These are phyloP conservation scores for Stenogyne calaminthoides DNA, from an alignment of 305 asterid species.

Conservation along the genomic window DNA sequence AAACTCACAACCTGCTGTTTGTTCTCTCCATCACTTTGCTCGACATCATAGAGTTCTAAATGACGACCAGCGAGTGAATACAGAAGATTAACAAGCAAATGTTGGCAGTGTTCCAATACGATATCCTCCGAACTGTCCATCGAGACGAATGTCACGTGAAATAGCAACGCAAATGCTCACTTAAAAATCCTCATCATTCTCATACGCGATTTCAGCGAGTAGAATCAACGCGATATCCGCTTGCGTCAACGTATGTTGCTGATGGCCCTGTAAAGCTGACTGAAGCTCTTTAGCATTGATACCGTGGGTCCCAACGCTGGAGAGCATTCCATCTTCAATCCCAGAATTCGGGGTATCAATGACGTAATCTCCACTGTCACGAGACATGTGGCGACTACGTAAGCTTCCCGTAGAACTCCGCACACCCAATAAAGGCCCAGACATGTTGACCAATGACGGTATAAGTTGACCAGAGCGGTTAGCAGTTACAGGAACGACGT, in stretches of 20 bases:
- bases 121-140: slow-evolving; percentile 99
- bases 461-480: slow-evolving; percentile 98
- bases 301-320: slow-evolving; percentile 67
- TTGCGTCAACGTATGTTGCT: slow-evolving; percentile 90
- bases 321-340: slow-evolving; percentile 75
- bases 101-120: slow-evolving; percentile 99
- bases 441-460: slow-evolving; percentile 95
- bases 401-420: slow-evolving; percentile 97
- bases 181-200: slow-evolving; percentile 98
- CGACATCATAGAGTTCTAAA: slow-evolving; percentile 93
- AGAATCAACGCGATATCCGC: slow-evolving; percentile 96
- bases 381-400: slow-evolving; percentile 96
- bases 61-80: slow-evolving; percentile 99
- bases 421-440: slow-evolving; percentile 98
- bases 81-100: slow-evolving; percentile 91
- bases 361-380: slow-evolving; percentile 97
- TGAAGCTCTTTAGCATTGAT: slow-evolving; percentile 96
- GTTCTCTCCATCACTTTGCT: slow-evolving; percentile 96
- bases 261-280: slow-evolving; percentile 99
- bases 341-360: slow-evolving; percentile 98
- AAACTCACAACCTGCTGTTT: slow-evolving; percentile 96
- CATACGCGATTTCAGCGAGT: slow-evolving; percentile 97
- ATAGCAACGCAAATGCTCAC: slow-evolving; percentile 94
- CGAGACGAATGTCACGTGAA: slow-evolving; percentile 97
- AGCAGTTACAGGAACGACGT: slow-evolving; percentile 80